Evolutionary conservation across 768 basidiomycete species (phyloP).

Genomic region (Mycena chlorophos): DNA sequence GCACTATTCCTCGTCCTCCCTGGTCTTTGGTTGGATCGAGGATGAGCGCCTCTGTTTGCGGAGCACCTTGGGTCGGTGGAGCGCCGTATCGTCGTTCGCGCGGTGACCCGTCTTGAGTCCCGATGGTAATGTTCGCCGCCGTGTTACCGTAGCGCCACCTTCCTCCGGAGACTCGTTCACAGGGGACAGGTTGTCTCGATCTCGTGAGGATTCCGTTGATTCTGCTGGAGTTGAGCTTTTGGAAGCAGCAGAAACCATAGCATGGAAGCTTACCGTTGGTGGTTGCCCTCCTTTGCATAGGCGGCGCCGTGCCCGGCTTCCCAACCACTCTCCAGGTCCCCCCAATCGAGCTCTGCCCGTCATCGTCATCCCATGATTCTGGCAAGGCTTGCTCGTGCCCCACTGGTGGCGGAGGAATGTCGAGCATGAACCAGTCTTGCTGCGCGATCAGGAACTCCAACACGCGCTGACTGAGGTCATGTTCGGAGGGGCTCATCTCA

Average conservation of each 20-base stretch:
- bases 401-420: slow-evolving; percentile 69
- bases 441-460: slow-evolving; percentile 96
- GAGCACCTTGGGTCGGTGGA: slow-evolving; percentile 40
- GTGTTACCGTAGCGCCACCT: slow-evolving; percentile 41
- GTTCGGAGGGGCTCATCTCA: slow-evolving; percentile 82
- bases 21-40: slow-evolving; percentile 36
- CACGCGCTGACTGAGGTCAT: slow-evolving; percentile 84
- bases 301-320: slow-evolving; percentile 28
- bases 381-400: slow-evolving; percentile 20
- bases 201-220: slow-evolving; percentile 30
- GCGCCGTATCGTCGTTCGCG: slow-evolving; percentile 4
- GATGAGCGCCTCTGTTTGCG: slow-evolving; percentile 53
- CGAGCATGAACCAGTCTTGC: slow-evolving; percentile 93
- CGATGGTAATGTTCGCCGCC: slow-evolving; percentile 69
- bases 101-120: slow-evolving; percentile 31
- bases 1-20: slow-evolving; percentile 3
- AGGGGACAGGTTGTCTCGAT: slow-evolving; percentile 43
- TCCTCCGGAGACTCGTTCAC: slow-evolving; percentile 46
- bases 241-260: slow-evolving; percentile 10
- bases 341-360: slow-evolving; percentile 37
- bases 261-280: slow-evolving; percentile 24
- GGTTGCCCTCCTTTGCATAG: slow-evolving; percentile 33
- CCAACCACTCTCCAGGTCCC: slow-evolving; percentile 58
- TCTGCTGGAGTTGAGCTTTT: slow-evolving; percentile 16
- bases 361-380: slow-evolving; percentile 44